phyloP scores from a whole-genome alignment of 1,284 basidiomycete genomes.

The Vanrija pseudolonga region DNA sequence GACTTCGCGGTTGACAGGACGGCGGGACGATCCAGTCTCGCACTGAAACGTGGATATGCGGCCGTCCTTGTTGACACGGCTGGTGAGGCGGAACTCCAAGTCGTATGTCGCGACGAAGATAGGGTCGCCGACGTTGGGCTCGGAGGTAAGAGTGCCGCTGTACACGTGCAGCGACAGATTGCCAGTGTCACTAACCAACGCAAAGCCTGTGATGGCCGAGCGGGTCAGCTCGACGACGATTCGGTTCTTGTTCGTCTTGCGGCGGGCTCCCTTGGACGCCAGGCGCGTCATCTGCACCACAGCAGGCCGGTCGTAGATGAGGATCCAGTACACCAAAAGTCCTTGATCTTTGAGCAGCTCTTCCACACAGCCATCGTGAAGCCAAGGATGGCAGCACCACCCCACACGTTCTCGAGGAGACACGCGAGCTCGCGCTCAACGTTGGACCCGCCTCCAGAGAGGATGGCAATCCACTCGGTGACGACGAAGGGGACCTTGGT shows the following conservation, averaged over 20 bases:
- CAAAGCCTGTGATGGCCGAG: conserved; percentile 4
- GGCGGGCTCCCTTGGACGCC: conserved; percentile 4
- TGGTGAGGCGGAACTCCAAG: not conserved
- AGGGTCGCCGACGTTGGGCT: not conserved
- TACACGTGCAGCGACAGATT: not conserved
- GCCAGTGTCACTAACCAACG: not conserved
- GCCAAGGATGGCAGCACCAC: not conserved
- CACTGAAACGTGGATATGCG: conserved; percentile 3
- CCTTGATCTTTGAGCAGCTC: conserved; percentile 1
- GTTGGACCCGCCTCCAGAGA: conserved; percentile 4
- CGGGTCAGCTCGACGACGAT: conserved; percentile 8
- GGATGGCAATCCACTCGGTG: conserved; percentile 11
- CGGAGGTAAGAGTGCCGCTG: not conserved
- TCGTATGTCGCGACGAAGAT: conserved; percentile 5
- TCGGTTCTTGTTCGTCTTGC: conserved; percentile 4
- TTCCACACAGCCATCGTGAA: conserved; percentile 1
- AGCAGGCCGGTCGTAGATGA: conserved; percentile 5
- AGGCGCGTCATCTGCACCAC: conserved; percentile 1
- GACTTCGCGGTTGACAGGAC: not conserved
- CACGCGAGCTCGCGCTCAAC: conserved; percentile 9
- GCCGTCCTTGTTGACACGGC: not conserved
- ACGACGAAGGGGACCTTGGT: not conserved
- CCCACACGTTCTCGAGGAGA: not conserved
- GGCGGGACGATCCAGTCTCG: not conserved
- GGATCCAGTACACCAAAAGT: conserved; percentile 8